phyloP scores from a whole-genome alignment of 2,329 filamentous ascomycete species.

The Hysterium pulicare region DNA sequence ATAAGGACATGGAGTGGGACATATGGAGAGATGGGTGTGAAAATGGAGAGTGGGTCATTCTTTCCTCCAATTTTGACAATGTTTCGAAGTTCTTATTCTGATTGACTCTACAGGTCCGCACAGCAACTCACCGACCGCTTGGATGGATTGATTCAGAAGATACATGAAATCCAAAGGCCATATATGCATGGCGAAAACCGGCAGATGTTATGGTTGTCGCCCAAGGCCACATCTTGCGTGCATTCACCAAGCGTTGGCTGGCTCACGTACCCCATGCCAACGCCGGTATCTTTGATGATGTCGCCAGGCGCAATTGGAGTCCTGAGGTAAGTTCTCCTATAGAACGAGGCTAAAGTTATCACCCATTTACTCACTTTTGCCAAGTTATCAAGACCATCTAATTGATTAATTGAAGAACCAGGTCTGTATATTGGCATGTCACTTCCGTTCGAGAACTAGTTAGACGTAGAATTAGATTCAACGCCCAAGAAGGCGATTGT shows the following conservation, averaged over 20 bases:
- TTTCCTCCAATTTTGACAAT: background rate
- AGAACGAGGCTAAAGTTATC: too few species aligned
- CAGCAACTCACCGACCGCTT: constrained; percentile 67
- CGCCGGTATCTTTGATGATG: constrained; percentile 69
- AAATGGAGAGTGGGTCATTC: constrained; percentile 61
- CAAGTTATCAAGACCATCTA: too few species aligned
- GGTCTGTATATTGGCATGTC: too few species aligned
- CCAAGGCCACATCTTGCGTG: constrained; percentile 79
- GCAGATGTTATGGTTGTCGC: constrained; percentile 52
- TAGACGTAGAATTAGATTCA: too few species aligned
- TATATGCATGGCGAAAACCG: constrained; percentile 39
- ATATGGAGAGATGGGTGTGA: constrained; percentile 89
- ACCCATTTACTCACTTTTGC: too few species aligned
- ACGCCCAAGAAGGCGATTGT: too few species aligned
- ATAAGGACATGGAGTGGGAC: constrained; percentile 63
- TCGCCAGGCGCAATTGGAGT: constrained; percentile 83
- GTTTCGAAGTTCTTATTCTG: background rate
- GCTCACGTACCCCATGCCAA: constrained; percentile 65
- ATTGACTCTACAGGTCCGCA: constrained; percentile 45
- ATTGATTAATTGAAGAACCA: too few species aligned
- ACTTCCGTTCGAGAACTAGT: too few species aligned
- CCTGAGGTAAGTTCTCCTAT: too few species aligned
- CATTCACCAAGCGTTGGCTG: constrained; percentile 86
- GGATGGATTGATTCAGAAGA: constrained; percentile 69
- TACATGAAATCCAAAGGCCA: constrained; percentile 59